Base-by-base conservation (phyloP, 345 rosid species). In the Excoecaria agallocha region DNA sequence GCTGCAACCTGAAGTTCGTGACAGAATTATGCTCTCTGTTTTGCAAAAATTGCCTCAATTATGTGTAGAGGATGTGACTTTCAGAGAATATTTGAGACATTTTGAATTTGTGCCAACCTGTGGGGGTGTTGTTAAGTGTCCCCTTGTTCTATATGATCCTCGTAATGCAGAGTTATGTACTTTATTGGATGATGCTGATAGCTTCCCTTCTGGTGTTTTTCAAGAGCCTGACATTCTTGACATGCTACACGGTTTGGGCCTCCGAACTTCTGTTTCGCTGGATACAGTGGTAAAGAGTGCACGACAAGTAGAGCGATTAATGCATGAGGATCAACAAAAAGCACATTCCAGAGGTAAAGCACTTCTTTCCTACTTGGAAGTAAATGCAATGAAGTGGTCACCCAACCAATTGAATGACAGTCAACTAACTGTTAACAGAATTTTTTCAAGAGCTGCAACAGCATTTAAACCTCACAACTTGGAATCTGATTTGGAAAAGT, bases 161-260 rank as follows among this genome's bases (percentile, higher is more conserved):
- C 96, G 98, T 65, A 85, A 85, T 76, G 96, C 90, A 73, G 98
- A 94, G 83, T 81, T 90, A 77, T 85, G 79, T 85, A 93, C 91
- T 82, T 86, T 94, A 81, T 82, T 94, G 58, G 96, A 91, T 79
- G 89, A 90, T 78, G 87, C 91, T 46, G 91, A 87, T 68, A 85
- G 91, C 81, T 94, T 90, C 73, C 98, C 98, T 35, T 80, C 75
- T 68, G 89, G 86, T 77, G 77, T 79, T 78, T 94, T 88, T 80
- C 93, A 85, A 81, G 87, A 82, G 63, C 85, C 89, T 80, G 83
- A 77, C 54, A 80, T 85, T 78, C 78, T 94, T 89, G 96, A 94
- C 84, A 90, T 91, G 90, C 89, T 94, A 66, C 91, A 84, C 67
- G 84, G 93, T 79, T 84, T 94, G 88, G 98, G 98, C 74, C 94